Evolutionary conservation across 2,329 filamentous ascomycete species (phyloP), one percentile per base, ranked within the genome.

Genomic region (Epichloe baconii): DNA sequence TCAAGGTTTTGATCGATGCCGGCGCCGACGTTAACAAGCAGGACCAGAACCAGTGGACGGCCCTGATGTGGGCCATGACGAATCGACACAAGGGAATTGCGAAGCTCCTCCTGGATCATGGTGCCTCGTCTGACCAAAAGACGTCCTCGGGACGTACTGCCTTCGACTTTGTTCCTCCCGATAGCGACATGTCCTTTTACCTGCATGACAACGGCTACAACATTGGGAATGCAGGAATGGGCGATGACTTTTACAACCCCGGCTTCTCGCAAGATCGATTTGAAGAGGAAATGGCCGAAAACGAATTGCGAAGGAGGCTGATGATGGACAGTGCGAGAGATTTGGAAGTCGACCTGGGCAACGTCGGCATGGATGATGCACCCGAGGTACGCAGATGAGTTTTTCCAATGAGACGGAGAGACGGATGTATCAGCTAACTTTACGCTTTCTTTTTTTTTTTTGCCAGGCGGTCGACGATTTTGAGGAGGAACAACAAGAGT

Each of bases 271-370:
- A 97, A 64, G 90, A 95, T 64, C 82, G 84, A 19, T 97, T 98
- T 56, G 93, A 98, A 67, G 91, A 97, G 64, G 93, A 98, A 65
- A 84, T 97, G 78, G 90, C 90, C 3, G 93, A 98, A 66, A 95
- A 88, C 59, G 93, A 97, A 67, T 82, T 96, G 79, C 88, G 91
- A 64, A 80, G 91, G 56, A 81, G 93, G 35, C 90, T 98, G 83
- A 95, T 98, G 89, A 96, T 97, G 91, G 93, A 98, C 66, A 98
- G 93, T 63, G 91, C 93, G 5, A 85, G 94, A 57, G 95, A 98
- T 65, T 74, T 98, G 37, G 93, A 98, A 67, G 93, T 98, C 42
- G 93, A 98, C 62, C 69, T 98, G 51, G 93, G 91, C 12, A 98
- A 95, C 60, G 80, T 98, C 52, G 93, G 93, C 34, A 83, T 98